Evolutionary conservation across 345 rosid genomes (phyloP).

Genomic region (Pistacia vera): DNA sequence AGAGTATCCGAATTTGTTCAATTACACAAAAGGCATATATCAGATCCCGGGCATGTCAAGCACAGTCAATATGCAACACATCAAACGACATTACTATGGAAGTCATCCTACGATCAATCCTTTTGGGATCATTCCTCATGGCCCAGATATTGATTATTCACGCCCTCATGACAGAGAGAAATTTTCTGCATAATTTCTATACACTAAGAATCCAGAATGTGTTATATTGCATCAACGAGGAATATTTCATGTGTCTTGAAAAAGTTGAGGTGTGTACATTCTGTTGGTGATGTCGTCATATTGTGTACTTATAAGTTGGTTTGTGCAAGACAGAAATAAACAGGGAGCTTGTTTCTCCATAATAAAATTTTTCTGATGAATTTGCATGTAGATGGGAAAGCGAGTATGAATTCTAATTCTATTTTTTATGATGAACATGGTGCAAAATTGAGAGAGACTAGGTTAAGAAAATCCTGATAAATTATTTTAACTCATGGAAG

Average conservation of each 20-base stretch:
- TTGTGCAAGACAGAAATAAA: background rate
- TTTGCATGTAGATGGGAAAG: too few relatives aligned
- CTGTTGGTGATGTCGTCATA: background rate
- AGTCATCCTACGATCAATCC: conserved; percentile 77
- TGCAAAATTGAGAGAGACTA: too few relatives aligned
- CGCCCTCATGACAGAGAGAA: conserved; percentile 59
- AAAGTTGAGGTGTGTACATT: background rate
- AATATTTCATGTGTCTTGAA: background rate
- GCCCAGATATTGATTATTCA: conserved; percentile 63
- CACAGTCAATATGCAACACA: conserved; percentile 68
- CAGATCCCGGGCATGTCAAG: conserved; percentile 61
- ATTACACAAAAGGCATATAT: conserved; percentile 66
- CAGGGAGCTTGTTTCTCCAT: too few relatives aligned
- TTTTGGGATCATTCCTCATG: conserved; percentile 62
- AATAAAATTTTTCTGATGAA: too few relatives aligned
- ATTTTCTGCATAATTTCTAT: conserved; percentile 32
- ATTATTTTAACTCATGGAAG: too few relatives aligned
- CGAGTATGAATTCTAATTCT: too few relatives aligned
- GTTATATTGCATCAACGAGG: background rate
- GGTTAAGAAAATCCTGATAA: too few relatives aligned
- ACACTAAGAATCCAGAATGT: background rate
- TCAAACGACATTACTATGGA: conserved; percentile 76
- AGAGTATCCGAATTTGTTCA: conserved; percentile 65
- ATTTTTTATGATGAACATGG: too few relatives aligned
- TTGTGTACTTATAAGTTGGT: background rate